Conservation (phyloP, 139 green algal genomes). For the Auxenochlorella protothecoides region DNA sequence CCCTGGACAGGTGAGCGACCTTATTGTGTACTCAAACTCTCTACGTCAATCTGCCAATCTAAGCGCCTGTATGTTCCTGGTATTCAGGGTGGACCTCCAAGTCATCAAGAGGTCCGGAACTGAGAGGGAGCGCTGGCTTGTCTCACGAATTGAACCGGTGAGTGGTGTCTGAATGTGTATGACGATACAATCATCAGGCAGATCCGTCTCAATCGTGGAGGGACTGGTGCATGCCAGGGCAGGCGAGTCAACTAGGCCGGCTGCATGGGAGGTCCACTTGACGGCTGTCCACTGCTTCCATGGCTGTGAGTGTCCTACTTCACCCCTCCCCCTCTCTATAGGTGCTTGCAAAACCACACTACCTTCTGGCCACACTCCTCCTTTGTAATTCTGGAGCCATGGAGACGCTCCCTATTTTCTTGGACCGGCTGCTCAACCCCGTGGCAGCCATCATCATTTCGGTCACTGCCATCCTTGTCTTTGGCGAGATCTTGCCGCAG, state of each 20-base stretch:
- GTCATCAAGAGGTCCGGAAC: conserved; percentile 48
- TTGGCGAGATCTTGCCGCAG: conserved; percentile 80
- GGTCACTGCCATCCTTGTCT: conserved; percentile 68
- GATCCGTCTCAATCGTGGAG: neutral
- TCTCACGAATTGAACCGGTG: conserved; percentile 23
- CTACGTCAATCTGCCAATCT: neutral
- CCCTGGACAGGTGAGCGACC: conserved; percentile 28
- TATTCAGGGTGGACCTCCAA: conserved; percentile 23
- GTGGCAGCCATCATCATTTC: conserved; percentile 59
- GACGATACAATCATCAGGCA: neutral
- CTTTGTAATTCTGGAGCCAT: conserved; percentile 55
- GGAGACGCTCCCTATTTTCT: conserved; percentile 67
- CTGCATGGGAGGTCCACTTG: neutral
- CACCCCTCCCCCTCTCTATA: neutral
- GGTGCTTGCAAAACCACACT: conserved; percentile 39
- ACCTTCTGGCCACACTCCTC: conserved; percentile 53
- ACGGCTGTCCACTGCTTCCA: neutral
- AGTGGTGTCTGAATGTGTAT: neutral
- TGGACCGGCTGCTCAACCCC: conserved; percentile 56
- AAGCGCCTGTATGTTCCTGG: neutral
- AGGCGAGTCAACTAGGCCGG: neutral
- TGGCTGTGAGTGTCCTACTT: neutral
- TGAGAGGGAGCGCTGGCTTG: conserved; percentile 35
- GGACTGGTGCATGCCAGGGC: neutral
- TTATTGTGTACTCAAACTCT: neutral